Evolutionary conservation across 148 eudicot species (phyloP), one percentile per base, ranked within the genome.

Genomic region (Drosera capensis): DNA sequence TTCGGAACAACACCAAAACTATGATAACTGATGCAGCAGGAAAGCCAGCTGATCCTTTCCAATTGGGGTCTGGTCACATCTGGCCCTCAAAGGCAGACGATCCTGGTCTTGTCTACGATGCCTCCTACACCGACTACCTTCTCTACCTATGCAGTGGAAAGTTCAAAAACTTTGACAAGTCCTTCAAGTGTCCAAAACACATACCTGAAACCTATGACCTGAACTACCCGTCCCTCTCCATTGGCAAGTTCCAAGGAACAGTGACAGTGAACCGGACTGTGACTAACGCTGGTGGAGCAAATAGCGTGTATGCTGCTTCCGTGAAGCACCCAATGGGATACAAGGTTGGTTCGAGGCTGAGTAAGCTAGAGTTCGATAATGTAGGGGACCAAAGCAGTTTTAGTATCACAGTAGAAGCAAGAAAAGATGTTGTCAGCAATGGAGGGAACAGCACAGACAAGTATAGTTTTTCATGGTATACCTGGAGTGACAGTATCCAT

Each of bases 31-130:
- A 88, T 19, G 52, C 73, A 7, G 35, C 31, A 0, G 80, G 90
- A 5, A 52, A 51, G 0, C 49, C 60, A 19, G 86, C 94, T 1
- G 67, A 88, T 35, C 67, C 96, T 0, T 88, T 88, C 55, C 92
- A 88, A 40, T 83, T 41, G 9, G 96, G 96, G n/a, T 56, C 86
- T 0, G 96, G 96, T 21, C 94, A 88, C 43, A 45, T 88, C 37
- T 63, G 70, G 31, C 96, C 96, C 16, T 54, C 69, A 23, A 80
- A 66, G 53, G 90, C 96, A 14, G 81, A 79, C 3, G 90, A 88
- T 46, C 96, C 96, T 0, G 96, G 96, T 7, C 81, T 88, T 0
- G 80, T 88, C 6, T 88, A 88, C 16, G 83, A 88, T 24, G 77
- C 94, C 37, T 65, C 96, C 0, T 80, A 88, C 72, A 50, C 49